Evolutionary conservation across 768 basidiomycete species (phyloP), one percentile per base, ranked within the genome.

Genomic region (Lentinula sp.): DNA sequence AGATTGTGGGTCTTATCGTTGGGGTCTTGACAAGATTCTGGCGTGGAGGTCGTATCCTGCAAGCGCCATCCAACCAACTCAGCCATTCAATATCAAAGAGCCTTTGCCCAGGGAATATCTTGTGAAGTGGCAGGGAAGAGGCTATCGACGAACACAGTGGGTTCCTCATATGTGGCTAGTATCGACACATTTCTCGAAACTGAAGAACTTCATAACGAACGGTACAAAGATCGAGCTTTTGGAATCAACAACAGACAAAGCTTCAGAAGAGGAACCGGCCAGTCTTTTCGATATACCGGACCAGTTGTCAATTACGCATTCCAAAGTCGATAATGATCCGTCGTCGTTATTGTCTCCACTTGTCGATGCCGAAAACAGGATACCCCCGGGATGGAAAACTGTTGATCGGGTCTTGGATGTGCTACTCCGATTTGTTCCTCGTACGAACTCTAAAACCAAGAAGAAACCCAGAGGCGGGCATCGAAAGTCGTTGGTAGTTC

Each of bases 91-190:
- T 64, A 78, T 78, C 70, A 94, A 87, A 70, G 70, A 76, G 28
- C 66, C 75, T 37, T 78, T 95, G 15, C 92, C 91, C n/a, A 77
- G 95, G 48, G 93, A 96, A 72, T 98, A 98, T 70, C 84, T 98
- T 12, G 85, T 98, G 59, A 98, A 98, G 71, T 98, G 94, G 93
- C 72, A 72, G 8, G 85, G 80, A 43, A 76, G 88, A 49, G 91
- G 93, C 64, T 98, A 91, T 71, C 78, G 90, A 57, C 83, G 88
- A 46, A 75, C 81, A 89, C 70, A 51, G 9, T 98, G 95, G 95
- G 93, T 97, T 1, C 90, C 93, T 35, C 95, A 98, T 66, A 86
- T 89, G 78, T 98, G 93, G 93, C 77, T 97, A 1, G 76, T 86
- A 35, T 83, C 88, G 9, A 86, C 83, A n/a, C 77, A 84, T 56